A percentile compares a stretch with the other conserved stretches of the same genome.
Evolutionary conservation across 257 asterid species (phyloP).

Genomic region (Solanum virginianum): DNA sequence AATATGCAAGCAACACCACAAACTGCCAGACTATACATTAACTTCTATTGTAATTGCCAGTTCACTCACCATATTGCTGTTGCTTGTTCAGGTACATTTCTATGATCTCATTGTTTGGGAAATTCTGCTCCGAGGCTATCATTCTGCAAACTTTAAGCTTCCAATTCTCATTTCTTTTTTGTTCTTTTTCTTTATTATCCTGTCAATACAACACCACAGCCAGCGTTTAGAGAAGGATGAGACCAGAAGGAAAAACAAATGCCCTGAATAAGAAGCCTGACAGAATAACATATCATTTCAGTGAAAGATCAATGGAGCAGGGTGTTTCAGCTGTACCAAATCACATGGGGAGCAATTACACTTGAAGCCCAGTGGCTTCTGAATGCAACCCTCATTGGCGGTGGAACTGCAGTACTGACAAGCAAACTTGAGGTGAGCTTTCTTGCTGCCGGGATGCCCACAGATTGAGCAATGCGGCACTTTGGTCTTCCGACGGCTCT

Average conservation of each 20-base stretch:
- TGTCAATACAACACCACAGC: slow-evolving; percentile 16
- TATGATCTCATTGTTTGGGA: slow-evolving; percentile 59
- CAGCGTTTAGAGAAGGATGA: not conserved
- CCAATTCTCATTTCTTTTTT: slow-evolving; percentile 55
- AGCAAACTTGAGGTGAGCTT: slow-evolving; percentile 54
- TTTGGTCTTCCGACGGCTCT: slow-evolving; percentile 33
- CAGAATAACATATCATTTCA: not conserved
- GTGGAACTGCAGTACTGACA: slow-evolving; percentile 53
- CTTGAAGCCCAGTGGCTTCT: slow-evolving; percentile 56
- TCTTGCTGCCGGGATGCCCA: slow-evolving; percentile 93
- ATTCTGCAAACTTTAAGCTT: slow-evolving; percentile 50
- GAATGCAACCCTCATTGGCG: slow-evolving; percentile 42
- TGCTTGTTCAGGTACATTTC: slow-evolving; percentile 48
- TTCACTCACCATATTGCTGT: slow-evolving; percentile 39
- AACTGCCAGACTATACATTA: not conserved
- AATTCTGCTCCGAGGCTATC: slow-evolving; percentile 53
- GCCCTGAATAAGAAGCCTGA: not conserved
- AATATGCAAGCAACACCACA: not conserved
- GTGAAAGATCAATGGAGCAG: not conserved
- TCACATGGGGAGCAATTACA: slow-evolving; percentile 67
- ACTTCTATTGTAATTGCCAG: not conserved
- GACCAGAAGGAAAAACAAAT: slow-evolving; percentile 6
- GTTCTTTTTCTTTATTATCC: slow-evolving; percentile 57
- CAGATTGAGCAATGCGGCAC: slow-evolving; percentile 76
- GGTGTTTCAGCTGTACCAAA: slow-evolving; percentile 26